Evolutionary conservation across 2,329 filamentous ascomycete species (phyloP), one percentile per base, ranked within the genome.

Genomic region (Hypoxylon sp.): DNA sequence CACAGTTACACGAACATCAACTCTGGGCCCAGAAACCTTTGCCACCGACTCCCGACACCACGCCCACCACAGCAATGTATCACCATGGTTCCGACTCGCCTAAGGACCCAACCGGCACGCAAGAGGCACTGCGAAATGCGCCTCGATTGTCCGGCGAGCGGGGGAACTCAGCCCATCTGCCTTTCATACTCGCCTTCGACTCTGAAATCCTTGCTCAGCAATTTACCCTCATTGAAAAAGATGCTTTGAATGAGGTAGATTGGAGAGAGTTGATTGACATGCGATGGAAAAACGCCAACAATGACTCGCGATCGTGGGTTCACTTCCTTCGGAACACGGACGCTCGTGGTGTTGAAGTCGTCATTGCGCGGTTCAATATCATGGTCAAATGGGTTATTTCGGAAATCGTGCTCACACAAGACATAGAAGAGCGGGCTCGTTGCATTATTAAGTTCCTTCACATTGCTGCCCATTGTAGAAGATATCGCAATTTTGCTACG

Each of bases 321-420:
- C 90, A 93, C 47, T 95, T 94, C 76, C 83, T 95, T 44, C 88
- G 90, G 58, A 90, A 90, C 54, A 87, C 90, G 47, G 90, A 93
- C 73, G 90, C 91, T 1, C 88, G 87, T 59, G 93, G 93, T 13
- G 91, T 96, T 39, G 92, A 95, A 76, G 91, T 96, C 22, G 92
- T 94, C 52, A 92, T 95, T 78, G 92, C 93, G 8, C 90, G 93
- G 53, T 96, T 96, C 83, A 96, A 96, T 78, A 88, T 96, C 70
- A 92, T 95, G 83, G 92, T 94, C 68, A 95, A 95, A 78, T 96
- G 93, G 93, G 91, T 89, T 29, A 87, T 94, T 29, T 95, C 92
- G 0, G 92, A 95, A 78, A 88, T 92, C 71, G 87, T 96, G 8
- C 84, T 96, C 52, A 96, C 92, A 0, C 87, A 91, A 71, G 83